These are phyloP conservation scores for Nitzschia putrida DNA, from an alignment of 108 stramenopile genomes.

Conservation along the genomic window DNA sequence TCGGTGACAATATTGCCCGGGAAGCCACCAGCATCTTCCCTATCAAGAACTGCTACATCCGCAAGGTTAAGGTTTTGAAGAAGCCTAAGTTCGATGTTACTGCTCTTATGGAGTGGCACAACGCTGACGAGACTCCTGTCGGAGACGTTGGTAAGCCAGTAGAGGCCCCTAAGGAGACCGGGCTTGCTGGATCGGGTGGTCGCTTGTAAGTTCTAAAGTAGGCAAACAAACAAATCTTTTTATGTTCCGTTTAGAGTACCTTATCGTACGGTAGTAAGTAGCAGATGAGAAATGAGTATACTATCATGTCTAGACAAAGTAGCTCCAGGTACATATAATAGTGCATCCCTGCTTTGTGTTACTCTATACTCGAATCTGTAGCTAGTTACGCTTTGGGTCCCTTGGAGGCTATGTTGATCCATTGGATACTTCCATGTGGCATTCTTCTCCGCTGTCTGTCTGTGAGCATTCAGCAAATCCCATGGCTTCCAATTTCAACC, in stretches of 20 bases:
- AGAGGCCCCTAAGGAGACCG: slow-evolving; percentile 63
- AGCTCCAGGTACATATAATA: too few species aligned
- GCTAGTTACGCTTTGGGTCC: neutral
- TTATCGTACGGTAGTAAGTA: too few species aligned
- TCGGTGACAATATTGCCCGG: slow-evolving; percentile 92
- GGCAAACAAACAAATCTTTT: too few species aligned
- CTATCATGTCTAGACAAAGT: too few species aligned
- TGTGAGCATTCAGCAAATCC: neutral
- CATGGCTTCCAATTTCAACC: neutral
- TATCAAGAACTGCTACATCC: slow-evolving; percentile 98
- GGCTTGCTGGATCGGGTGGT: slow-evolving; percentile 89
- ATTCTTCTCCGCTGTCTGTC: neutral
- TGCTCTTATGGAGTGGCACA: slow-evolving; percentile 99
- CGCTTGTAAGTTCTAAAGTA: slow-evolving; percentile 55
- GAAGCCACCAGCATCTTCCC: slow-evolving; percentile 93
- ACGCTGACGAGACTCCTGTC: slow-evolving; percentile 82
- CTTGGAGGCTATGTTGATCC: neutral
- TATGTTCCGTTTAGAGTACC: too few species aligned
- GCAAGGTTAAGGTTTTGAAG: slow-evolving; percentile 99
- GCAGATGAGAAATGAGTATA: too few species aligned
- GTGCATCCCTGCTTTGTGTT: too few species aligned
- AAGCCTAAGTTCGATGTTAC: slow-evolving; percentile 99
- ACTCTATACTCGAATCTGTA: neutral
- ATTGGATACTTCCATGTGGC: neutral
- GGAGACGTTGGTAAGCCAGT: slow-evolving; percentile 81